phyloP scores from a whole-genome alignment of 768 basidiomycete species.

The Lentinula aciculospora region DNA sequence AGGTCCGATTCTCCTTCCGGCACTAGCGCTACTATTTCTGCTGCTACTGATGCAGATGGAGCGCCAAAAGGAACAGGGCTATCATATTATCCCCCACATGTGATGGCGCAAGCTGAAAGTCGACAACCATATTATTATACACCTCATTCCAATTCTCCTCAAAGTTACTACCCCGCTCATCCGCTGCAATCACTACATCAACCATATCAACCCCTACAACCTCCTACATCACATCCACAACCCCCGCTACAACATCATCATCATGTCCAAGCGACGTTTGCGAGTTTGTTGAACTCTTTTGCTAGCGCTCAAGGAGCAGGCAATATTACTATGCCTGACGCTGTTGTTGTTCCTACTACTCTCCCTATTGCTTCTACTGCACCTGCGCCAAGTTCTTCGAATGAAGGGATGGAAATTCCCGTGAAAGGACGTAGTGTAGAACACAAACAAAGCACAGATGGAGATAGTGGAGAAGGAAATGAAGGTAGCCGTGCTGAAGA shows the following conservation, averaged over 20 bases:
- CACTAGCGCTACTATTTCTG: neutral
- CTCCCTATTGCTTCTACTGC: neutral
- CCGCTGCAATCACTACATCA: neutral
- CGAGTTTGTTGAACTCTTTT: neutral
- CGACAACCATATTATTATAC: neutral
- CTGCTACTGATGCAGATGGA: neutral
- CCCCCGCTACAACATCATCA: neutral
- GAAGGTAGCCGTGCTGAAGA: no score
- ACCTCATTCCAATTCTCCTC: neutral
- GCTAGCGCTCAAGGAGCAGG: neutral
- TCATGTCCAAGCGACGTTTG: neutral
- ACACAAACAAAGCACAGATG: no score
- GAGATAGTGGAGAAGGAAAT: neutral
- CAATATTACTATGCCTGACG: neutral
- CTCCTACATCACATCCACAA: neutral
- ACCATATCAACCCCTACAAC: neutral
- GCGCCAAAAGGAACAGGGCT: constrained; percentile 17
- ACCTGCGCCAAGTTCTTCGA: no score
- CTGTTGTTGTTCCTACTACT: neutral
- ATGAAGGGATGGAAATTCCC: no score
- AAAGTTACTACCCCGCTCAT: neutral
- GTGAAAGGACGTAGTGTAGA: no score
- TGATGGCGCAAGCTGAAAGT: constrained; percentile 30
- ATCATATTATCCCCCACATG: constrained; percentile 47
- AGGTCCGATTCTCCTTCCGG: neutral